Base-by-base conservation (phyloP, 768 basidiomycete genomes). In the Phlegmacium glaucopus region DNA sequence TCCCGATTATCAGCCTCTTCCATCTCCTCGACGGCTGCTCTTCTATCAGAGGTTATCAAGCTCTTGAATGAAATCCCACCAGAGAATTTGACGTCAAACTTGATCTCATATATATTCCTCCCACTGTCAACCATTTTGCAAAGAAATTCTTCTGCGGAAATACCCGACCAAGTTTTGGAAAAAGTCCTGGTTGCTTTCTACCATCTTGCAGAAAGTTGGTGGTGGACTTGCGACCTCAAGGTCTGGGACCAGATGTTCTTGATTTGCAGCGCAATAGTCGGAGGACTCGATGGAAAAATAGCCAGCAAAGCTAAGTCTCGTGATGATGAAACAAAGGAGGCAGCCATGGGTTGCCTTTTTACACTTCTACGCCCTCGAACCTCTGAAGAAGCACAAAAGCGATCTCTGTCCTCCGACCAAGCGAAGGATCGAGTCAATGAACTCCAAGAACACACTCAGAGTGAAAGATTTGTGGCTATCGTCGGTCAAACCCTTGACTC, bases 171-270 rank as follows among this genome's bases (percentile, higher is more conserved):
- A 56, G 67, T 93, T 26, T 69, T 95, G 39, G 90, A 96, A 65
- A 80, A 77, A 45, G 64, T 93, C 16, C 72, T 96, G 49, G 56
- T 71, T 18, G 68, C 78, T 10, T 68, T 95, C 26, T 61, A 69
- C 3, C 55, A 77, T 1, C 71, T 97, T 18, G 81, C 77, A 53
- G 75, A 82, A 15, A 69, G 73, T n/a, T 91, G 90, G 85, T 94
- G 91, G 90, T 90, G 88, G 87, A 71, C 72, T 15, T 84, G 85
- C 60, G 89, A 90, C 39, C 41, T 79, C 30, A 72, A 72, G 45
- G 65, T 82, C 22, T 94, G 93, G 93, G 84, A 87, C 59, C 92
- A 96, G 58, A 68, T 93, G 18, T 90, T 94, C 63, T 86, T 83
- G 72, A 70, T 91, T 12, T 85, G 75, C 52, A 78, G 79, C 29